Conservation (phyloP, 192 early-diverging fungal genomes). For the Coemansia sp. region DNA sequence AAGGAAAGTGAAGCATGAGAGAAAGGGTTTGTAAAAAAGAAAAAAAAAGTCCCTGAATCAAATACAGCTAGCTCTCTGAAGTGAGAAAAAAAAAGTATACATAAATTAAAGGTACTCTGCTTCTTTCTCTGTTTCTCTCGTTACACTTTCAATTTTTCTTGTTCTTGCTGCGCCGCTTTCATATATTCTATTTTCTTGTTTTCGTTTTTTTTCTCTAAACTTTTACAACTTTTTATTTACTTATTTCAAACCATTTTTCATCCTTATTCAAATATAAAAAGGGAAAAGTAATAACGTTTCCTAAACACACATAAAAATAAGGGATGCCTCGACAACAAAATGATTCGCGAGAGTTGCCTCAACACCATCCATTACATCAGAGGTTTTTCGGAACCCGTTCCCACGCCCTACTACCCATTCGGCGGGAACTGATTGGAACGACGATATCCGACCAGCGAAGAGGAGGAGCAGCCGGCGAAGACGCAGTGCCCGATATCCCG, state of each 20-base stretch:
- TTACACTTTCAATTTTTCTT: not conserved
- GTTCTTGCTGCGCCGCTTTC: not conserved
- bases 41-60: not conserved
- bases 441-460: slow-evolving; percentile 4
- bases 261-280: no score
- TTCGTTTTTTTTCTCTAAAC: no score
- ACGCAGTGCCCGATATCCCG: not conserved
- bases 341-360: not conserved
- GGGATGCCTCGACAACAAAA: slow-evolving; percentile 5
- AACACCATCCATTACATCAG: slow-evolving; percentile 14
- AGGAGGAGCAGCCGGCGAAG: not conserved
- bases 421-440: slow-evolving; percentile 22
- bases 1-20: no score
- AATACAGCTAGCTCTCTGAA: not conserved
- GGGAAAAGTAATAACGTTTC: no score
- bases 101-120: not conserved
- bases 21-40: not conserved
- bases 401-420: slow-evolving; percentile 22
- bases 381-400: slow-evolving; percentile 27
- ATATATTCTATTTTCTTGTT: no score
- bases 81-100: not conserved
- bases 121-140: not conserved
- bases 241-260: no score
- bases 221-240: no score
- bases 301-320: not conserved